phyloP scores from a whole-genome alignment of 257 asterid species.

The Prunella vulgaris region DNA sequence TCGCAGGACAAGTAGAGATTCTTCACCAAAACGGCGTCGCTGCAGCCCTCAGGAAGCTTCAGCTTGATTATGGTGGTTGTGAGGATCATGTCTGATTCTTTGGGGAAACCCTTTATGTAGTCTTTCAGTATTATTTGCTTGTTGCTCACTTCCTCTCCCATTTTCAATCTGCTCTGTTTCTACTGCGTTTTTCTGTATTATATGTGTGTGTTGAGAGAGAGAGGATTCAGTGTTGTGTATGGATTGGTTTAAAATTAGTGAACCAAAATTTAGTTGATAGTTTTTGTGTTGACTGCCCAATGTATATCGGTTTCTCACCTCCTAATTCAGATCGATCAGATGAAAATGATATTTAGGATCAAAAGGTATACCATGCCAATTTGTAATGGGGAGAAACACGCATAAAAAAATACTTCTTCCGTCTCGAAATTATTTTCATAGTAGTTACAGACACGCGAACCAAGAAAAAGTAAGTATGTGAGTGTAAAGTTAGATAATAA shows the following conservation, averaged over 20 bases:
- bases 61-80: constrained; percentile 11
- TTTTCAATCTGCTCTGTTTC: not conserved
- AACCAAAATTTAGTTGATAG: not conserved
- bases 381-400: no score
- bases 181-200: not conserved
- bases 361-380: no score
- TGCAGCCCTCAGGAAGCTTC: constrained; percentile 5
- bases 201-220: not conserved
- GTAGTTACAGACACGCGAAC: no score
- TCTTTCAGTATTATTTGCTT: constrained; percentile 22
- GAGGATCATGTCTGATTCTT: constrained; percentile 23
- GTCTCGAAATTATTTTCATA: no score
- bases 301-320: no score
- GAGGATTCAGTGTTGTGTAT: not conserved
- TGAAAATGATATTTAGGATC: no score
- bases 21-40: constrained; percentile 26
- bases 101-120: constrained; percentile 23
- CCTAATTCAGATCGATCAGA: no score
- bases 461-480: no score
- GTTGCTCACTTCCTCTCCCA: constrained; percentile 32
- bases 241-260: not conserved
- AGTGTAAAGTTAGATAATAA: no score
- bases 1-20: constrained; percentile 29
- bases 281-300: not conserved
- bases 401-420: no score